Evolutionary conservation across 2,329 filamentous ascomycete species (phyloP).

Genomic region (Tolypocladium nubicola): DNA sequence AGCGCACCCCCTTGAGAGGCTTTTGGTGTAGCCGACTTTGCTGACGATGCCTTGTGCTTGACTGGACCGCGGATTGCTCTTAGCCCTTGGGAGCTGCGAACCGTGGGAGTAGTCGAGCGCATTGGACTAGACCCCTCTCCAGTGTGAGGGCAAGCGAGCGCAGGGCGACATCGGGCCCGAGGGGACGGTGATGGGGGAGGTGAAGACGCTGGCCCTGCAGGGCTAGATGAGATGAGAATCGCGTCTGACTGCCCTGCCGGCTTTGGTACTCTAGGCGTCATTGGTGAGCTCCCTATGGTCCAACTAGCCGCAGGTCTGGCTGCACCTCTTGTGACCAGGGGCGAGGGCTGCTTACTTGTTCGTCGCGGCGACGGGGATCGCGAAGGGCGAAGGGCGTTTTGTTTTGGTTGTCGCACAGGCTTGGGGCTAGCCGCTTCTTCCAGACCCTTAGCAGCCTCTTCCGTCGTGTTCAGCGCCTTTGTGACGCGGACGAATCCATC

Average conservation of each 20-base stretch:
- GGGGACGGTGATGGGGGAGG: conserved; percentile 16
- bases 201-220: conserved; percentile 17
- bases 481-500: conserved; percentile 30
- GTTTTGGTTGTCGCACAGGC: conserved; percentile 5
- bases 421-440: conserved; percentile 2
- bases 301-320: conserved; percentile 18
- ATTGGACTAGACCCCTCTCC: conserved; percentile 13
- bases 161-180: conserved; percentile 4
- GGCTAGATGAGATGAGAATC: conserved; percentile 36
- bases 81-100: conserved; percentile 10
- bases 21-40: background rate
- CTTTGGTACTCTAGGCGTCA: conserved; percentile 24
- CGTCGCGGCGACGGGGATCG: background rate
- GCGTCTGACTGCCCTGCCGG: conserved; percentile 18
- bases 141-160: conserved; percentile 4
- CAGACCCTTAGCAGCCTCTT: background rate
- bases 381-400: background rate
- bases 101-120: conserved; percentile 12
- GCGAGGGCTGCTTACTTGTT: conserved; percentile 25
- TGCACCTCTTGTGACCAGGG: conserved; percentile 12
- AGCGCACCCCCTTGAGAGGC: conserved; percentile 7
- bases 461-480: conserved; percentile 17
- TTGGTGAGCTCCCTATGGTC: conserved; percentile 32
- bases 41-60: background rate
- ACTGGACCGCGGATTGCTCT: conserved; percentile 1